Percentiles rank a stretch among this genome's conserved stretches.
Conservation (phyloP, 768 basidiomycete genomes). For the Suillus paluster region DNA sequence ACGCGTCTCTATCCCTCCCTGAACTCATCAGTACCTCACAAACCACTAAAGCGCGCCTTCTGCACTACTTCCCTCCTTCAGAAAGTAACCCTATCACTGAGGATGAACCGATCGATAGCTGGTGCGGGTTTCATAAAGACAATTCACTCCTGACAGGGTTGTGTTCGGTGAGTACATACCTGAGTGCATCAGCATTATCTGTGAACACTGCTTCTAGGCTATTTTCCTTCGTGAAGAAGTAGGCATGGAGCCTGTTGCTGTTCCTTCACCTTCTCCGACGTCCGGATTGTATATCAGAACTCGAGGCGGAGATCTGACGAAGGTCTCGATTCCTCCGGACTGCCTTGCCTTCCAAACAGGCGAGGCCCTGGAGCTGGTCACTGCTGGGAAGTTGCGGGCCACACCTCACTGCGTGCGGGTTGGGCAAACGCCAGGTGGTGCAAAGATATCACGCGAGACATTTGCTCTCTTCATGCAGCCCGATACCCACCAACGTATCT, state of each 20-base stretch:
- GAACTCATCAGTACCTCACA: conserved; percentile 75
- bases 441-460: conserved; percentile 78
- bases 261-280: conserved; percentile 70
- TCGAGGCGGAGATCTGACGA: conserved; percentile 75
- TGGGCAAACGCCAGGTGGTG: conserved; percentile 47
- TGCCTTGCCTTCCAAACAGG: conserved; percentile 97
- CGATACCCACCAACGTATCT: conserved; percentile 76
- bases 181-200: conserved; percentile 1
- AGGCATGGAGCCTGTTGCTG: conserved; percentile 45
- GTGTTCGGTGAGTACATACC: conserved; percentile 65
- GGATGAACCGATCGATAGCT: conserved; percentile 78
- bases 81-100: conserved; percentile 43
- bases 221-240: conserved; percentile 72
- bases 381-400: conserved; percentile 77
- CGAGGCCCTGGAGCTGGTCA: conserved; percentile 91
- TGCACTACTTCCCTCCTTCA: conserved; percentile 93
- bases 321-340: conserved; percentile 84
- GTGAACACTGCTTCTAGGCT: conserved; percentile 52
- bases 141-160: conserved; percentile 91
- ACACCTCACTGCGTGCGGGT: conserved; percentile 95
- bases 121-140: conserved; percentile 96
- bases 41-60: conserved; percentile 87
- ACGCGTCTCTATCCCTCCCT: conserved; percentile 67
- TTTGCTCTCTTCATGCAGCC: conserved; percentile 92
- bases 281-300: conserved; percentile 94